A percentile compares a stretch with the other conserved stretches of the same genome.
phyloP scores from a whole-genome alignment of 768 basidiomycete genomes.

The Rubroboletus satanas region DNA sequence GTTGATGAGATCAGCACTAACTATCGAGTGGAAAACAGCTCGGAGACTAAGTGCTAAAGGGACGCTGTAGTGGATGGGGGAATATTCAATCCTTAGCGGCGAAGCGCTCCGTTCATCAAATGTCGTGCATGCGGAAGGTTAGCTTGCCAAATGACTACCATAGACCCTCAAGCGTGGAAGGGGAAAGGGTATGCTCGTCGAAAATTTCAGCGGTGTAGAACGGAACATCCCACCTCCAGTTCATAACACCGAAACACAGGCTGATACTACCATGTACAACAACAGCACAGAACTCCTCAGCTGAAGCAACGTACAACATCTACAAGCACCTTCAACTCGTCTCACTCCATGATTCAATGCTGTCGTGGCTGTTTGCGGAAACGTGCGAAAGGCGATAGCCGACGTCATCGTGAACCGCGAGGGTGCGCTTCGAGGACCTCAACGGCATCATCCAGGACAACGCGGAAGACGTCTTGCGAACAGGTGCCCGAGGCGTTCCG shows the following conservation, averaged over 20 bases:
- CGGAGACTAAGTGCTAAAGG: no score
- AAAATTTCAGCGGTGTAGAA: not conserved
- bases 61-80: no score
- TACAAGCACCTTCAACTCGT: not conserved
- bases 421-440: constrained; percentile 9
- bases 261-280: constrained; percentile 10
- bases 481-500: constrained; percentile 4
- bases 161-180: not conserved
- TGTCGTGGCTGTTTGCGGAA: constrained; percentile 26
- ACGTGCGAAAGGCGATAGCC: constrained; percentile 5
- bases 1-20: no score
- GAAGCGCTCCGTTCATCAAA: no score
- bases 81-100: no score
- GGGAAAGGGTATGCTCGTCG: not conserved
- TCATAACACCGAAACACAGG: not conserved
- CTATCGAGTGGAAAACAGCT: no score
- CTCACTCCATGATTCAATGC: constrained; percentile 38
- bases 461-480: constrained; percentile 19
- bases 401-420: constrained; percentile 1
- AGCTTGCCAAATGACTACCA: not conserved
- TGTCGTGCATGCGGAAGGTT: no score
- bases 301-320: constrained; percentile 1
- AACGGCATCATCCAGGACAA: constrained; percentile 29
- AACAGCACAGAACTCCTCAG: constrained; percentile 2
- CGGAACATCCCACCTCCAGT: not conserved